Percentiles rank a stretch among this genome's conserved stretches.
Evolutionary conservation across 345 rosid genomes (phyloP).

Genomic region (Turnera subulata): DNA sequence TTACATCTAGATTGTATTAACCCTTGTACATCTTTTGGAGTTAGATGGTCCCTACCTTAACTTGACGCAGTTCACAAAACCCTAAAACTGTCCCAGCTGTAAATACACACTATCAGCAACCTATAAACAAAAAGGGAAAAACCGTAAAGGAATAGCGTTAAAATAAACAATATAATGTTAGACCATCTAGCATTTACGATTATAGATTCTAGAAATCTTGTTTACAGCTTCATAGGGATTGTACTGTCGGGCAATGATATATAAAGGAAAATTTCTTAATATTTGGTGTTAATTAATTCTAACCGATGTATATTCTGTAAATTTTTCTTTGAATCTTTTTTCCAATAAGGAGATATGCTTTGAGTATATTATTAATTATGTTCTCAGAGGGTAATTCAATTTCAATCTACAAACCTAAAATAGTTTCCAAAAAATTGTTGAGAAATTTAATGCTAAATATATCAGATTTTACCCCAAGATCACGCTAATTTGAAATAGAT

Average conservation of each 20-base stretch:
- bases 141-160: not conserved
- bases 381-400: no score
- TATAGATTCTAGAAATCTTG: constrained; percentile 42
- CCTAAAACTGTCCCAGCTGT: constrained; percentile 22
- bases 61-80: not conserved
- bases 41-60: not conserved
- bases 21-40: not conserved
- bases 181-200: constrained; percentile 25
- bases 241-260: not conserved
- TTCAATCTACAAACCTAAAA: no score
- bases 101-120: constrained; percentile 11
- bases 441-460: no score
- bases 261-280: no score
- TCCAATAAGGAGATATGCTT: no score
- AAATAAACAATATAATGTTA: constrained; percentile 6
- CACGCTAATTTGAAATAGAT: constrained; percentile 1
- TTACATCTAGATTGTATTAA: constrained; percentile 8
- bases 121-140: not conserved
- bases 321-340: no score
- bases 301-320: no score
- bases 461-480: no score
- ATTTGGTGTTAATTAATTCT: no score
- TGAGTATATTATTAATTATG: no score
- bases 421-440: no score
- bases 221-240: constrained; percentile 30